phyloP scores from a whole-genome alignment of 257 asterid species.

The Solanum ossicruentum region DNA sequence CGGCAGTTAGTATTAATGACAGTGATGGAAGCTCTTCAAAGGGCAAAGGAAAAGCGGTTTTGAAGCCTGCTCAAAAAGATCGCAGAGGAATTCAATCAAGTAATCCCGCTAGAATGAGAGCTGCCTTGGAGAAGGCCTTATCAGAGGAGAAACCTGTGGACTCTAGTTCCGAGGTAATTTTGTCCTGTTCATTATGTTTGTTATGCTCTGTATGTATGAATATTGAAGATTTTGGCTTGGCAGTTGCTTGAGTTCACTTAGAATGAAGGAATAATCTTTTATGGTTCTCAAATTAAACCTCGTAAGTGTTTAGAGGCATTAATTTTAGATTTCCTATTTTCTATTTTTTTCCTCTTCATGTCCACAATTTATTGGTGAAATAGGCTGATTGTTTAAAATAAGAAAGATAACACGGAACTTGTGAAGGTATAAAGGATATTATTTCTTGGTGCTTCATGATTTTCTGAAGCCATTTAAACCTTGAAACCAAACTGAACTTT shows the following conservation, averaged over 20 bases:
- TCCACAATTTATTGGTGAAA: neutral
- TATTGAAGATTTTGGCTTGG: neutral
- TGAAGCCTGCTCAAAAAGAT: slow-evolving; percentile 59
- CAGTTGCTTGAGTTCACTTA: neutral
- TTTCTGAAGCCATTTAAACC: neutral
- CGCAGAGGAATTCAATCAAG: slow-evolving; percentile 78
- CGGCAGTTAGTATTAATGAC: slow-evolving; percentile 52
- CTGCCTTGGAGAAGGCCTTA: slow-evolving; percentile 62
- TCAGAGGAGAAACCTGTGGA: slow-evolving; percentile 53
- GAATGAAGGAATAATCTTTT: neutral
- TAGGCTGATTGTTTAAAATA: neutral
- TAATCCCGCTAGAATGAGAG: slow-evolving; percentile 65
- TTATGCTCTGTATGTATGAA: neutral
- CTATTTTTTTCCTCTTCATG: neutral
- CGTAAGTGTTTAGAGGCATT: neutral
- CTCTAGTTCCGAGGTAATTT: slow-evolving; percentile 78
- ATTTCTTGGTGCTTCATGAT: neutral
- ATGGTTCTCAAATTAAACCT: neutral
- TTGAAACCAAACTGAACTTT: neutral
- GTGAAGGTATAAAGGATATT: neutral
- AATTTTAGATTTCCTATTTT: neutral
- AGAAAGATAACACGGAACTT: neutral
- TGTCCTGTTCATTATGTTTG: neutral
- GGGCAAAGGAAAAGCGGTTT: slow-evolving; percentile 88
- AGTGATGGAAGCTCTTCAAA: slow-evolving; percentile 40